A percentile compares a stretch with the other conserved stretches of the same genome.
These are phyloP conservation scores for Ophiostoma novo-ulmi DNA, from an alignment of 2,329 filamentous ascomycete genomes.

Conservation along the genomic window DNA sequence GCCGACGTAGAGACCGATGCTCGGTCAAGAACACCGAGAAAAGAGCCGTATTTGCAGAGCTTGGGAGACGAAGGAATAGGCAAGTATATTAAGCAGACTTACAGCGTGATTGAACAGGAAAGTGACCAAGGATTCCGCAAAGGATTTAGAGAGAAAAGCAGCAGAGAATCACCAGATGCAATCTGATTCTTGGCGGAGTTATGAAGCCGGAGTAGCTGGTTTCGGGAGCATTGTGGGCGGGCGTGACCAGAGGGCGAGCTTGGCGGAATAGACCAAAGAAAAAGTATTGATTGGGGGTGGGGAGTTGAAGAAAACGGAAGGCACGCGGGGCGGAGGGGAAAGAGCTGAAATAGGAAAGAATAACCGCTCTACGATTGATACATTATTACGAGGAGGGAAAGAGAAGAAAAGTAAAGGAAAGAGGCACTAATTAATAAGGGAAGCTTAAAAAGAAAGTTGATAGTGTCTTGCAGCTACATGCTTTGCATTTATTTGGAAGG, in stretches of 20 bases:
- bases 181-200: conserved; percentile 3
- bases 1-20: not conserved
- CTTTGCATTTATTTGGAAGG: no score
- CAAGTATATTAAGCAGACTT: not conserved
- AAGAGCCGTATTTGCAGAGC: not conserved
- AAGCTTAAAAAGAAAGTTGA: no score
- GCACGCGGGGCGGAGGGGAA: no score
- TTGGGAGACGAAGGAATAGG: not conserved
- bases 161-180: not conserved
- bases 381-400: no score
- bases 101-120: not conserved
- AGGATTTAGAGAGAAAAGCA: not conserved
- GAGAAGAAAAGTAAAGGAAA: no score
- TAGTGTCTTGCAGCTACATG: no score
- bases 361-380: no score
- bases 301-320: no score
- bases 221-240: conserved; percentile 17
- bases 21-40: conserved; percentile 1
- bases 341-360: no score
- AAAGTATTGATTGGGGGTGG: conserved; percentile 6
- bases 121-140: not conserved
- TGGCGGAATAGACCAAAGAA: not conserved
- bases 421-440: no score
- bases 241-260: not conserved
- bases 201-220: conserved; percentile 20